Conservation (phyloP, 768 basidiomycete species). For the Boletellus ananiceps region DNA sequence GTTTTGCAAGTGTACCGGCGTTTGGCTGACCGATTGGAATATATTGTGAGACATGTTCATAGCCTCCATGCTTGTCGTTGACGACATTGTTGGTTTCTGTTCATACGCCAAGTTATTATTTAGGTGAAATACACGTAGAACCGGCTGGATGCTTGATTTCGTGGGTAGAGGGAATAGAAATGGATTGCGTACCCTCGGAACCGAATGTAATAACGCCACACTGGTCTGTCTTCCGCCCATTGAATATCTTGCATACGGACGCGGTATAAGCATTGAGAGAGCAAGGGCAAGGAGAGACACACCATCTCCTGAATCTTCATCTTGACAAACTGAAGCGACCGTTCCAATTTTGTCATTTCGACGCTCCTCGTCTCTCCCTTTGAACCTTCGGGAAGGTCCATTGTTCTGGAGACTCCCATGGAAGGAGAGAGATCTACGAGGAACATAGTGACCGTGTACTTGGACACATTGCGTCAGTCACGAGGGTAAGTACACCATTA, state of each 20-base stretch:
- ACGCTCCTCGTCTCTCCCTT: conserved; percentile 46
- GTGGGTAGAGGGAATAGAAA: neutral
- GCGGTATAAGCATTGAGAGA: neutral
- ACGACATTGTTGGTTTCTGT: conserved; percentile 65
- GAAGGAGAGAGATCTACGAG: conserved; percentile 84
- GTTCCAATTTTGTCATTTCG: conserved; percentile 75
- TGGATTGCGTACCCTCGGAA: conserved; percentile 51
- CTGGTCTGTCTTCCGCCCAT: conserved; percentile 89
- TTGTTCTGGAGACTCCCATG: conserved; percentile 64
- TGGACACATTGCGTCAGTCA: conserved; percentile 9
- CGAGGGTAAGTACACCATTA: no score
- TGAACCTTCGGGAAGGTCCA: conserved; percentile 51
- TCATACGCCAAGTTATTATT: neutral
- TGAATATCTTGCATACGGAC: conserved; percentile 61
- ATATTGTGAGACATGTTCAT: conserved; percentile 69
- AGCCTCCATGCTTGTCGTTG: conserved; percentile 58
- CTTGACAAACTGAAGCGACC: conserved; percentile 82
- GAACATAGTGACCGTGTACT: conserved; percentile 89
- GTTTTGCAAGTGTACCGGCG: conserved; percentile 57
- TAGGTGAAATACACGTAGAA: neutral
- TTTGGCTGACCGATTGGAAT: conserved; percentile 67
- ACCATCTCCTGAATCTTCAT: conserved; percentile 93
- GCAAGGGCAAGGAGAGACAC: conserved; percentile 3
- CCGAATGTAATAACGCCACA: conserved; percentile 89
- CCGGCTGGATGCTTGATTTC: neutral